A percentile compares a stretch with the other conserved stretches of the same genome.
phyloP scores from a whole-genome alignment of 2,329 filamentous ascomycete species.

The Nannizziopsis barbatae region DNA sequence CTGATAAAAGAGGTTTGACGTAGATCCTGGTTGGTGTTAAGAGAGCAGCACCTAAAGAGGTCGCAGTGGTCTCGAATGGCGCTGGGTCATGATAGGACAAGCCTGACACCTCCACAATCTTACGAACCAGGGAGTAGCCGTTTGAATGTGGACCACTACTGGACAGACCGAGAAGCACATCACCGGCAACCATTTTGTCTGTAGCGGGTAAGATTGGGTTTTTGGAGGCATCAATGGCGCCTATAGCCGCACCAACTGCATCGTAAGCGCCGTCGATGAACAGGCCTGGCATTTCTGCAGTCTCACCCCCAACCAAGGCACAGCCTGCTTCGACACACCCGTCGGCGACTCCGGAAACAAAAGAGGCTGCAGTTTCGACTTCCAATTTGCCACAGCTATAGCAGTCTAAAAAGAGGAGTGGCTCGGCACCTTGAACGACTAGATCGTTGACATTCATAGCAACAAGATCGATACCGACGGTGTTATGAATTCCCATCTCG shows the following conservation, averaged over 20 bases:
- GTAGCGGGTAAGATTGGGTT: slow-evolving; percentile 62
- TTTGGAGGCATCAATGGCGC: slow-evolving; percentile 54
- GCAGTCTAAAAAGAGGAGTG: slow-evolving; percentile 95
- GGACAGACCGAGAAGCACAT: slow-evolving; percentile 72
- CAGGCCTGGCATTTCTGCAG: slow-evolving; percentile 95
- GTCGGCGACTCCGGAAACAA: slow-evolving; percentile 78
- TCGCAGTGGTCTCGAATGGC: slow-evolving; percentile 55
- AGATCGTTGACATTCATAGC: slow-evolving; percentile 99
- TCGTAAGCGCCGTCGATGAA: slow-evolving; percentile 86
- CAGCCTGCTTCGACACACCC: slow-evolving; percentile 79
- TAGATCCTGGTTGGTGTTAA: slow-evolving; percentile 90
- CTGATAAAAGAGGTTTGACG: slow-evolving; percentile 65
- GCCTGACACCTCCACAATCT: slow-evolving; percentile 64
- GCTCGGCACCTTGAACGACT: slow-evolving; percentile 87
- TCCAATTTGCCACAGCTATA: slow-evolving; percentile 87
- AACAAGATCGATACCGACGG: slow-evolving; percentile 90
- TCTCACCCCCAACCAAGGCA: slow-evolving; percentile 91
- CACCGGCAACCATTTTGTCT: slow-evolving; percentile 64
- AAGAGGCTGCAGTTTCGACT: slow-evolving; percentile 64
- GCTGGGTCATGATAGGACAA: slow-evolving; percentile 60
- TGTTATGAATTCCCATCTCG: slow-evolving; percentile 77
- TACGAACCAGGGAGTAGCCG: slow-evolving; percentile 90
- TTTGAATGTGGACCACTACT: slow-evolving; percentile 91
- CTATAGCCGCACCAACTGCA: slow-evolving; percentile 78
- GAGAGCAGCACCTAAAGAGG: slow-evolving; percentile 58